Conservation (phyloP, 1,284 basidiomycete species). For the Stygiomarasmius scandens region DNA sequence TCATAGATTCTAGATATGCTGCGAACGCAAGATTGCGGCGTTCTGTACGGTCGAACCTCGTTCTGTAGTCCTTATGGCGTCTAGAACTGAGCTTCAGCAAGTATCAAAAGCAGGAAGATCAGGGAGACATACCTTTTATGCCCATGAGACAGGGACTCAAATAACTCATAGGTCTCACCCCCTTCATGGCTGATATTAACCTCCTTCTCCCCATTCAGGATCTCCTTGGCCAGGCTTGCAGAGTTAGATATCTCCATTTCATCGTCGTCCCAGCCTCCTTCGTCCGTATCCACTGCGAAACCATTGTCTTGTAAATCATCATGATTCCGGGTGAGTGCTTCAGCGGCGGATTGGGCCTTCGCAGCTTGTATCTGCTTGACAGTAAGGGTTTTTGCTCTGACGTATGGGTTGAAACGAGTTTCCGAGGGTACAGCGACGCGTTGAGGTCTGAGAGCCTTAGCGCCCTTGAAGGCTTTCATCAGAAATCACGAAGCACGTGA, state of each 20-base stretch:
- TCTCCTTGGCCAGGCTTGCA: background rate
- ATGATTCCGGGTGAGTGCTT: background rate
- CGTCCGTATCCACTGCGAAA: background rate
- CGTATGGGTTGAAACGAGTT: background rate
- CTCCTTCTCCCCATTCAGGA: background rate
- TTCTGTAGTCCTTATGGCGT: slow-evolving; percentile 2
- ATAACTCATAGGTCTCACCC: slow-evolving; percentile 6
- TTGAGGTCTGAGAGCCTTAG: background rate
- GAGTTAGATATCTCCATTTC: too few relatives aligned
- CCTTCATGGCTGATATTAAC: slow-evolving; percentile 11
- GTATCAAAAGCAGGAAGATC: background rate
- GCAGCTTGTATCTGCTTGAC: background rate
- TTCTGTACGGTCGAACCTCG: slow-evolving; percentile 3
- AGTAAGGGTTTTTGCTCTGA: background rate
- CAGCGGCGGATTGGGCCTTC: background rate
- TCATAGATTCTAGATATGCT: slow-evolving; percentile 1
- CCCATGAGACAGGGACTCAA: background rate
- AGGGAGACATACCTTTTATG: background rate
- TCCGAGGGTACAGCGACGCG: background rate
- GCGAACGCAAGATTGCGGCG: slow-evolving; percentile 7
- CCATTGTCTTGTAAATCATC: background rate
- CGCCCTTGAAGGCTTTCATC: background rate
- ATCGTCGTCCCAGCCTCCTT: background rate
- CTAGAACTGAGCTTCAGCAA: background rate
- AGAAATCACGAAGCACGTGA: too few relatives aligned